Evolutionary conservation across 768 basidiomycete species (phyloP).

Genomic region (Paxillus ammoniavirescens): DNA sequence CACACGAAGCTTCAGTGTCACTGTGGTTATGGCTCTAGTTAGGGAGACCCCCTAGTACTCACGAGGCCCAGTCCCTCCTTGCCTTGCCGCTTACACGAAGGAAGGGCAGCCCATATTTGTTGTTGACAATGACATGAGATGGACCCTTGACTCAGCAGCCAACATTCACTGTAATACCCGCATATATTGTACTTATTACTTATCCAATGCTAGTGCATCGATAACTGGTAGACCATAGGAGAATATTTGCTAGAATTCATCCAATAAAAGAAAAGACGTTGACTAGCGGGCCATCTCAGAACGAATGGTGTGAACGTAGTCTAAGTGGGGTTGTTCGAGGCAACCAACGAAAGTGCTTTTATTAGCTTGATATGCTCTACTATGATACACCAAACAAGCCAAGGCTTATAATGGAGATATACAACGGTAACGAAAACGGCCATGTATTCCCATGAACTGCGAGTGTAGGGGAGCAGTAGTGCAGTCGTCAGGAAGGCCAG

Average conservation of each 20-base stretch:
- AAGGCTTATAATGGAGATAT: slow-evolving; percentile 21
- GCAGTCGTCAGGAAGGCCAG: slow-evolving; percentile 3
- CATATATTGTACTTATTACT: neutral
- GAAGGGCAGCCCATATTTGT: neutral
- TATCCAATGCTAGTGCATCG: neutral
- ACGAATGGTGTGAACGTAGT: no score
- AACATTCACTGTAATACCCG: neutral
- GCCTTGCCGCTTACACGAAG: neutral
- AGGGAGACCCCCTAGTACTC: slow-evolving; percentile 51
- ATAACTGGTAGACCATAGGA: neutral
- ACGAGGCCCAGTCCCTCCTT: neutral
- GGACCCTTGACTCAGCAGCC: neutral
- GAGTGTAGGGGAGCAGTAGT: slow-evolving; percentile 5
- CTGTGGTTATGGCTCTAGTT: slow-evolving; percentile 66
- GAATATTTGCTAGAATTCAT: no score
- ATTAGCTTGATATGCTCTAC: slow-evolving; percentile 14
- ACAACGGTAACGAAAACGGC: slow-evolving; percentile 23
- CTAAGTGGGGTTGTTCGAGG: no score
- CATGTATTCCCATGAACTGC: slow-evolving; percentile 20
- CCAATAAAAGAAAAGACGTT: no score
- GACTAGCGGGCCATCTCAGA: no score
- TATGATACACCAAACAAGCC: slow-evolving; percentile 31
- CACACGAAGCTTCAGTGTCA: slow-evolving; percentile 48
- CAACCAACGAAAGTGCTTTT: neutral
- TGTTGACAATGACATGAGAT: neutral